Evolutionary conservation across 139 green algal species (phyloP).

Genomic region (Gonium pectorale): DNA sequence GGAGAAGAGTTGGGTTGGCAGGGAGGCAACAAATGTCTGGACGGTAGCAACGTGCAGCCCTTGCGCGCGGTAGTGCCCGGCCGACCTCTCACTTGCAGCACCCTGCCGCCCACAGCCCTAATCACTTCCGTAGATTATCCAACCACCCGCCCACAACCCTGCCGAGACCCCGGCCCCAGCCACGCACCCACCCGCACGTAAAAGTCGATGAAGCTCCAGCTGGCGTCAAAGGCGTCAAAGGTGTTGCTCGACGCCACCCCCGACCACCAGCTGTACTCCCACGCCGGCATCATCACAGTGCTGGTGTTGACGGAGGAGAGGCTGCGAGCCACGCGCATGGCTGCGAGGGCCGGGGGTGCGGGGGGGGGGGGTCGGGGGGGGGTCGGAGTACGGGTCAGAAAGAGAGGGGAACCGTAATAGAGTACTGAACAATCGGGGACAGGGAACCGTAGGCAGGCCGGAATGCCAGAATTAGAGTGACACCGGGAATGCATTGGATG

Average conservation of each 20-base stretch:
- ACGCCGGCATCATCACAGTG: background rate
- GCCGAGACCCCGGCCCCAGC: background rate
- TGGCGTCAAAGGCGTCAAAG: background rate
- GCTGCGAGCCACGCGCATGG: background rate
- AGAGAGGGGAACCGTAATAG: too few relatives aligned
- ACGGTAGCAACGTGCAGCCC: too few relatives aligned
- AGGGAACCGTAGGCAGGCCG: too few relatives aligned
- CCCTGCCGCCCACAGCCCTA: too few relatives aligned
- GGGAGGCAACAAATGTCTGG: too few relatives aligned
- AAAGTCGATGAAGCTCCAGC: background rate
- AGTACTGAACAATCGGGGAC: too few relatives aligned
- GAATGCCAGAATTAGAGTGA: too few relatives aligned
- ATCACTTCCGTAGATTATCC: too few relatives aligned
- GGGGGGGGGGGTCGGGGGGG: background rate
- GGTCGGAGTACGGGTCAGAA: background rate
- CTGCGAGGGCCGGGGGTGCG: background rate
- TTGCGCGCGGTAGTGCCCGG: too few relatives aligned
- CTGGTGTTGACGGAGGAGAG: background rate
- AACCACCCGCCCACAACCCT: background rate
- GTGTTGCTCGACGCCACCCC: background rate
- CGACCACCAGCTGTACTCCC: background rate
- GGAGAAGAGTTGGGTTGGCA: too few relatives aligned
- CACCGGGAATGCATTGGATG: too few relatives aligned
- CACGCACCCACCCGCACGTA: constrained; percentile 9
- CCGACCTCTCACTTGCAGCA: too few relatives aligned